These are phyloP conservation scores for Penicillium sp. DNA, from an alignment of 2,329 filamentous ascomycete species.

Conservation along the genomic window DNA sequence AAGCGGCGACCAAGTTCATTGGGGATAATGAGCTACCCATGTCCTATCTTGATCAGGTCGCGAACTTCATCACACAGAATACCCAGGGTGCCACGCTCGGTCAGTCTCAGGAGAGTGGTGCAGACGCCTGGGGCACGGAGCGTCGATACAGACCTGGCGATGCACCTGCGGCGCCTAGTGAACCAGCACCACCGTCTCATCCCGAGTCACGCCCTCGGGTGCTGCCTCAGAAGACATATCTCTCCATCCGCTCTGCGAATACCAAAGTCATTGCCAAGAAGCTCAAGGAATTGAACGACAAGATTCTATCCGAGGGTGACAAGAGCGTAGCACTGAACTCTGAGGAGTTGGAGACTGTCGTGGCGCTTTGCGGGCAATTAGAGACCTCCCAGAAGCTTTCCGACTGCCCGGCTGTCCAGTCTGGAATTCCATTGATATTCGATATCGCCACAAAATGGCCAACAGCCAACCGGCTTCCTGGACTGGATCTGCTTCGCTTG, in stretches of 20 bases:
- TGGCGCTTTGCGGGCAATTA: constrained; percentile 66
- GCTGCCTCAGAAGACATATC: constrained; percentile 79
- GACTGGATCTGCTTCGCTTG: constrained; percentile 85
- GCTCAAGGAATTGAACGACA: constrained; percentile 71
- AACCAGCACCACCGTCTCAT: constrained; percentile 33
- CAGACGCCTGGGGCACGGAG: constrained; percentile 80
- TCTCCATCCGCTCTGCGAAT: constrained; percentile 78
- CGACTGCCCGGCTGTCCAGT: constrained; percentile 57
- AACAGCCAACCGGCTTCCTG: constrained; percentile 77
- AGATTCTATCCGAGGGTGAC: constrained; percentile 71
- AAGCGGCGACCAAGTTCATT: constrained; percentile 89
- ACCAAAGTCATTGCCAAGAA: constrained; percentile 75
- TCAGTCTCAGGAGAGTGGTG: constrained; percentile 59
- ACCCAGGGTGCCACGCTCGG: constrained; percentile 87
- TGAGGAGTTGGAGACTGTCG: constrained; percentile 69
- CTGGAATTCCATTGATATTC: constrained; percentile 68
- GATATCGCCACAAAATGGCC: constrained; percentile 82
- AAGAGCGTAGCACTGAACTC: constrained; percentile 78
- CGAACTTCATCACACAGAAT: constrained; percentile 89
- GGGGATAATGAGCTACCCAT: constrained; percentile 86
- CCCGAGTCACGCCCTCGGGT: constrained; percentile 61
- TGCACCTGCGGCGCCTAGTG: constrained; percentile 47
- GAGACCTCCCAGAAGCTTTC: constrained; percentile 52
- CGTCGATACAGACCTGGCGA: constrained; percentile 79
- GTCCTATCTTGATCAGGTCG: constrained; percentile 86